A percentile compares a stretch with the other conserved stretches of the same genome.
phyloP scores from a whole-genome alignment of 2,329 filamentous ascomycete species.

The Aureobasidium vineae region DNA sequence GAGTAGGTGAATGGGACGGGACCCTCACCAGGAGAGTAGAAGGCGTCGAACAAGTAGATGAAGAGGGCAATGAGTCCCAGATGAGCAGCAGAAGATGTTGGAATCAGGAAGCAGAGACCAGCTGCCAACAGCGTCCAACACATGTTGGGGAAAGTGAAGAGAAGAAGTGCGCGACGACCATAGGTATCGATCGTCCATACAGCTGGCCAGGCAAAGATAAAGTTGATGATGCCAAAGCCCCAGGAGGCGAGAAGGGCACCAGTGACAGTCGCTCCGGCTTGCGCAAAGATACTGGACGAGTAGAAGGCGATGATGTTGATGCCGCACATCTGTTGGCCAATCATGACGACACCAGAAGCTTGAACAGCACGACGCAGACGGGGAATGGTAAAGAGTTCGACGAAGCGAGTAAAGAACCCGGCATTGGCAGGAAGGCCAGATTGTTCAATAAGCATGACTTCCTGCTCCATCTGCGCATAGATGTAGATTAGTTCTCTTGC shows the following conservation, averaged over 20 bases:
- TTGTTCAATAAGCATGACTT: slow-evolving; percentile 37
- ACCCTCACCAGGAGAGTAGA: slow-evolving; percentile 46
- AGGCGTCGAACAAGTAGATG: slow-evolving; percentile 45
- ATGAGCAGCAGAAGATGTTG: slow-evolving; percentile 29
- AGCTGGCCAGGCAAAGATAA: slow-evolving; percentile 58
- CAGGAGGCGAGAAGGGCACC: slow-evolving; percentile 54
- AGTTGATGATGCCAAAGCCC: slow-evolving; percentile 60
- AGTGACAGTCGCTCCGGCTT: slow-evolving; percentile 34
- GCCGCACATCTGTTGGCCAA: slow-evolving; percentile 62
- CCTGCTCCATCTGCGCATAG: slow-evolving; percentile 35
- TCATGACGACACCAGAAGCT: slow-evolving; percentile 78
- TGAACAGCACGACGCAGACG: slow-evolving; percentile 69
- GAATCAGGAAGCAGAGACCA: slow-evolving; percentile 50
- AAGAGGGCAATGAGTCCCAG: slow-evolving; percentile 35
- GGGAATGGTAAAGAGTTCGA: slow-evolving; percentile 67
- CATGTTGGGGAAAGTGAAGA: slow-evolving; percentile 54
- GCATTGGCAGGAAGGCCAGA: slow-evolving; percentile 36
- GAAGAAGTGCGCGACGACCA: slow-evolving; percentile 39
- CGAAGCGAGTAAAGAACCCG: slow-evolving; percentile 44
- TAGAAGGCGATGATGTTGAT: slow-evolving; percentile 35
- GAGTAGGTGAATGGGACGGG: slow-evolving; percentile 46
- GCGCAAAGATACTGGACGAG: slow-evolving; percentile 29
- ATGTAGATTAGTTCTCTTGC: slow-evolving; percentile 47
- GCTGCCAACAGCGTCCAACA: slow-evolving; percentile 49
- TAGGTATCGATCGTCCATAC: slow-evolving; percentile 52